Evolutionary conservation across 768 basidiomycete genomes (phyloP), one percentile per base, ranked within the genome.

Genomic region (Suillus bovinus): DNA sequence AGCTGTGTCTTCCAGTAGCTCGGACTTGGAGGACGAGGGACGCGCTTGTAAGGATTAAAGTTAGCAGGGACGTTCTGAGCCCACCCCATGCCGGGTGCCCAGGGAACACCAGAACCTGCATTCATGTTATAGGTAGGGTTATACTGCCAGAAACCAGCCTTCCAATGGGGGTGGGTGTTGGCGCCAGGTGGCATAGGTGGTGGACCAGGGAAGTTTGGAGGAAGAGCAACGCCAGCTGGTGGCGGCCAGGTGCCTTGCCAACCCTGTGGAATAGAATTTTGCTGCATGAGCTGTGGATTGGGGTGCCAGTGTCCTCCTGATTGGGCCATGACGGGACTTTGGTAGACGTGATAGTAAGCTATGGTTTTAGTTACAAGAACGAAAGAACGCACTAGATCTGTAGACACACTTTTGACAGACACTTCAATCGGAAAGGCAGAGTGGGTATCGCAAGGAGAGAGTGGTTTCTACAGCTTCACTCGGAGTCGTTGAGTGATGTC

Each of bases 31-130:
- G 82, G 81, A 47, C 80, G 84, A n/a, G 84, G 81, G 13, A 78
- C 68, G 22, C 86, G 84, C 70, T 90, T 90, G 78, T 84, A 85
- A 0, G 90, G 90, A 61, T 89, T 87, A 64, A 73, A 79, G 46
- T 72, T 70, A 61, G 71, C 64, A 17, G 70, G 72, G 29, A 71
- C 67, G 2, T 39, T 52, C 17, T 50, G 38, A 22, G 38, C 63
- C 69, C 71, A 76, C 2, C 74, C 72, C 27, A 68, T 65, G 8
- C 68, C 72, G 27, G 73, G 74, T 49, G 75, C 76, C 75, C 76
- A 76, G 16, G 71, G 71, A 24, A 38, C 38, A 20, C 55, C 55
- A 2, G 66, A 68, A 16, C 72, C 68, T 58, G 27, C 59, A 52
- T 53, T 72, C 64, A 66, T 66, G 66, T 63, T 75, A 64, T 63